Evolutionary conservation across 345 rosid species (phyloP).

Genomic region (Mercurialis annua): DNA sequence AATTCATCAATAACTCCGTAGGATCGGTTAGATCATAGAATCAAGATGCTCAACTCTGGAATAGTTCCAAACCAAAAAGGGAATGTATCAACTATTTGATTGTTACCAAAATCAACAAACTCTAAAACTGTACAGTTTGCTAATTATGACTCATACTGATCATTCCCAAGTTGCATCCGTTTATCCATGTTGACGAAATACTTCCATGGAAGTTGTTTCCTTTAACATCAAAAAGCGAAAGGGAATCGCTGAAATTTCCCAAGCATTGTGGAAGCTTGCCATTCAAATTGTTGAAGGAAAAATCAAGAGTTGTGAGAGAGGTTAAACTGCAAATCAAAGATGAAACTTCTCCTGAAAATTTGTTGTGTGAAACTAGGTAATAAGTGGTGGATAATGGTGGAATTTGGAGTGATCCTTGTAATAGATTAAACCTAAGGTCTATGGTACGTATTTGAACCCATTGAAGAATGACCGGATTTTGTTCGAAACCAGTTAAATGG

Average conservation of each 20-base stretch:
- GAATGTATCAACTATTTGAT: too few species aligned
- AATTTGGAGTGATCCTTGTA: neutral
- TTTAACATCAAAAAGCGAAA: neutral
- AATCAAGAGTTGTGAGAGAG: conserved; percentile 20
- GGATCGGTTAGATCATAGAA: too few species aligned
- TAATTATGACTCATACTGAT: too few species aligned
- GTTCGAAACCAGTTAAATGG: conserved; percentile 10
- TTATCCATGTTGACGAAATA: neutral
- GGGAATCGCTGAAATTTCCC: neutral
- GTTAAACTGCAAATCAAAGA: neutral
- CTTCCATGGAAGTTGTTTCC: neutral
- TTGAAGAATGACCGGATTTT: neutral
- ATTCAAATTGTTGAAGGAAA: conserved; percentile 2
- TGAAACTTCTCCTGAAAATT: neutral
- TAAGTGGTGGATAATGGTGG: neutral
- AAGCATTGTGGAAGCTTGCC: neutral
- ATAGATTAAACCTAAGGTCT: too few species aligned
- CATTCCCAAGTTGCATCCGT: too few species aligned
- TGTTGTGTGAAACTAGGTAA: neutral
- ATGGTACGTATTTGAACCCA: neutral
- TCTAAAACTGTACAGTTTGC: too few species aligned
- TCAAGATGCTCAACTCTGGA: too few species aligned
- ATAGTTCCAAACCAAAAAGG: too few species aligned
- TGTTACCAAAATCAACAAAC: too few species aligned
- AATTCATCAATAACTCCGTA: conserved; percentile 10